Percentiles rank a stretch among this genome's conserved stretches.
Conservation (phyloP, 805 yeast species). For the Pichia heedii region DNA sequence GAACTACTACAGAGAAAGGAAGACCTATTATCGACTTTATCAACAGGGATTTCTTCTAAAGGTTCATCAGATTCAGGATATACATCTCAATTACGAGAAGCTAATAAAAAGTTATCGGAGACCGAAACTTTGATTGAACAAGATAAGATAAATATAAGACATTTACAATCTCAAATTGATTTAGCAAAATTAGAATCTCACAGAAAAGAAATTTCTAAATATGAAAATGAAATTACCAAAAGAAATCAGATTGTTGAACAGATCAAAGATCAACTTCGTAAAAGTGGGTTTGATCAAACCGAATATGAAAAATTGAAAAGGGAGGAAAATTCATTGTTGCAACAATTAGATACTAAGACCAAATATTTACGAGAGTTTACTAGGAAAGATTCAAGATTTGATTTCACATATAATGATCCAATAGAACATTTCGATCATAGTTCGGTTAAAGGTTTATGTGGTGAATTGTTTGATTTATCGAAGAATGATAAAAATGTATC, state of each 20-base stretch:
- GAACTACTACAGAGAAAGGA: slow-evolving; percentile 49
- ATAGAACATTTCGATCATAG: slow-evolving; percentile 45
- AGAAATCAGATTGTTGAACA: slow-evolving; percentile 31
- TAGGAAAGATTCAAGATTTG: slow-evolving; percentile 62
- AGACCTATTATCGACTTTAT: slow-evolving; percentile 70
- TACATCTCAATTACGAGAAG: slow-evolving; percentile 56
- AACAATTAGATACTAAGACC: slow-evolving; percentile 35
- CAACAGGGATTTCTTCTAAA: slow-evolving; percentile 82
- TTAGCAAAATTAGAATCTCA: slow-evolving; percentile 37
- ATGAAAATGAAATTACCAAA: slow-evolving; percentile 35
- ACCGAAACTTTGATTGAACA: slow-evolving; percentile 50
- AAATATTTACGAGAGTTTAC: slow-evolving; percentile 46
- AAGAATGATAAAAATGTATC: slow-evolving; percentile 52
- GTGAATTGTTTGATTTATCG: slow-evolving; percentile 64
- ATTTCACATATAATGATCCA: slow-evolving; percentile 66
- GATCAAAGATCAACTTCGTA: slow-evolving; percentile 35
- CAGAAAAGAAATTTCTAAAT: slow-evolving; percentile 43
- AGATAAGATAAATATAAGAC: slow-evolving; percentile 46
- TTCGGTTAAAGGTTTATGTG: slow-evolving; percentile 82
- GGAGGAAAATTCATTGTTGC: slow-evolving; percentile 36
- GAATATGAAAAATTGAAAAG: slow-evolving; percentile 35
- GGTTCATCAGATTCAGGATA: slow-evolving; percentile 77
- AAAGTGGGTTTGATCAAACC: slow-evolving; percentile 50
- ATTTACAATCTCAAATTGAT: slow-evolving; percentile 39
- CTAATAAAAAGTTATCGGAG: slow-evolving; percentile 46